Conservation (phyloP, 225 moss, liverwort and hornwort species). For the Neckera pumila region DNA sequence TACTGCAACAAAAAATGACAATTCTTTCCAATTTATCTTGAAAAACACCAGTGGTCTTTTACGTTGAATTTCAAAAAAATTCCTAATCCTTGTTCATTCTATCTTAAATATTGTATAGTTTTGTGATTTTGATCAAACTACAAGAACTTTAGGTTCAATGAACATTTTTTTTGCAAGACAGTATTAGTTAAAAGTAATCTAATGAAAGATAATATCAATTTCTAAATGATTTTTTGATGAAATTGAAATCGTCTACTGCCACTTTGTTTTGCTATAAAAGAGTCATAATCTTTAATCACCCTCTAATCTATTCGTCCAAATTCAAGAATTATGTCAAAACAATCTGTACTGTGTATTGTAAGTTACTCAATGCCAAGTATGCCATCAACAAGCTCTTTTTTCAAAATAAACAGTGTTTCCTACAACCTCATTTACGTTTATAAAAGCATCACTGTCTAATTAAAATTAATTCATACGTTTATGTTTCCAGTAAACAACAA, state of each 20-base stretch:
- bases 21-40: neutral
- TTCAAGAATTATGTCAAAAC: neutral
- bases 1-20: no score
- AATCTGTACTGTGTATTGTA: neutral
- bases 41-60: rapidly evolving
- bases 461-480: neutral
- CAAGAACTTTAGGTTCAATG: no score
- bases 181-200: neutral
- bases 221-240: neutral
- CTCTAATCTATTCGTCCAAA: neutral
- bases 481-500: neutral
- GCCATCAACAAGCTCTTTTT: neutral
- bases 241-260: no score
- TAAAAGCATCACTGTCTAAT: no score
- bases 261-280: neutral
- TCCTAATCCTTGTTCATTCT: no score
- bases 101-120: neutral
- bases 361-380: no score
- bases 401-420: no score
- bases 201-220: no score
- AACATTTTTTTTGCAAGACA: no score
- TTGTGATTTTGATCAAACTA: neutral
- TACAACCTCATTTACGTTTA: neutral
- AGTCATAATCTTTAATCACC: neutral
- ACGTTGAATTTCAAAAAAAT: no score